Evolutionary conservation across 208 protist genomes (phyloP), one percentile per base, ranked within the genome.

Genomic region (Phytomonas sp.): DNA sequence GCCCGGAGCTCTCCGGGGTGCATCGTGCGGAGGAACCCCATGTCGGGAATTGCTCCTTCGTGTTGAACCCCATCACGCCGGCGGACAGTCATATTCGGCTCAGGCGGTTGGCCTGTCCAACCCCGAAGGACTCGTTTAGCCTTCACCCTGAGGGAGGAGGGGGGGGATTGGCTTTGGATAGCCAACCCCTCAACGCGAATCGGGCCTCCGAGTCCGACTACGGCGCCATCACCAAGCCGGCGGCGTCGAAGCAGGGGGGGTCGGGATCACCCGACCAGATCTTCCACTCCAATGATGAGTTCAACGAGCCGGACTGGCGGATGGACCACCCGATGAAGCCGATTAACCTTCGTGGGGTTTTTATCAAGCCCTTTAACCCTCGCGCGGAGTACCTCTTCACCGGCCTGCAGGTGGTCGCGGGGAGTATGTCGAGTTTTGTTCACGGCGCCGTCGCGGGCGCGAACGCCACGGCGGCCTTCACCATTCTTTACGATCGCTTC

Each of bases 341-440:
- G 12, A 94, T 90, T 42, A 75, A 70, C 64, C 88, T 94, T 70
- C 79, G 83, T 31, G 85, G 81, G 40, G 63, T 88, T 29, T 75
- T 86, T 36, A 84, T 94, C 67, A 91, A 91, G 66, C 84, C 86
- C 29, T 94, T 94, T 76, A 94, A 92, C 75, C 89, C 89, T 10
- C 86, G 83, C 29, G 86, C 89, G 4, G 84, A 94, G 81, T 91
- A 85, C 72, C 81, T 94, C 61, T 94, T 91, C 75, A 92, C 89
- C 34, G 78, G 79, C 0, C 73, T 92, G n/a, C 86, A 94, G 79
- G 86, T 94, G 31, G 84, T 94, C 33, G 89, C 89, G 0, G 89
- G 89, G 30, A 88, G 85, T 70, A 92, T 94, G 77, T 92, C 86
- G 6, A 92, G 84, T 70, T 94, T 92, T 63, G 86, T 94, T 29